A percentile compares a stretch with the other conserved stretches of the same genome.
These are phyloP conservation scores for Leccinum cinnamomeum DNA, from an alignment of 1,284 basidiomycete species.

Conservation along the genomic window DNA sequence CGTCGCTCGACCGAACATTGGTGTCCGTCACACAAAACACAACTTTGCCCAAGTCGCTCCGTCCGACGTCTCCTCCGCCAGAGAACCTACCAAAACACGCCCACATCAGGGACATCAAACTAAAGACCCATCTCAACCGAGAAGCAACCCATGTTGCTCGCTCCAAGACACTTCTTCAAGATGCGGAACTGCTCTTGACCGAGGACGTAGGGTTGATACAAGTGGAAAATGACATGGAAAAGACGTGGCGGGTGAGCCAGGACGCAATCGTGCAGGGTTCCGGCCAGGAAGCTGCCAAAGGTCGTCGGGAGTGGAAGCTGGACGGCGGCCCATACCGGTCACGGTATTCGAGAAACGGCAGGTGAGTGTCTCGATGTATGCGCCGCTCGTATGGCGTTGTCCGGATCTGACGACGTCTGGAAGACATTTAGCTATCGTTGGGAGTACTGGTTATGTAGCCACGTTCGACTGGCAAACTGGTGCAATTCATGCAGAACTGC, in stretches of 20 bases:
- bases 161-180: slow-evolving; percentile 57
- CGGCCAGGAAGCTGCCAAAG: slow-evolving; percentile 72
- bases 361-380: slow-evolving; percentile 50
- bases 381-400: background rate
- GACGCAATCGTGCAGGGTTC: slow-evolving; percentile 71
- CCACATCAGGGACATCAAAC: slow-evolving; percentile 75
- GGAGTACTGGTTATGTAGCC: slow-evolving; percentile 85
- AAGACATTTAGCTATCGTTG: slow-evolving; percentile 85
- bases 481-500: slow-evolving; percentile 84
- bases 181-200: slow-evolving; percentile 64
- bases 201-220: slow-evolving; percentile 71
- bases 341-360: slow-evolving; percentile 89
- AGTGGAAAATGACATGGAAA: slow-evolving; percentile 76
- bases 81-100: slow-evolving; percentile 47
- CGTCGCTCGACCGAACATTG: slow-evolving; percentile 50
- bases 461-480: slow-evolving; percentile 96
- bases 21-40: slow-evolving; percentile 61
- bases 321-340: slow-evolving; percentile 86
- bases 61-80: slow-evolving; percentile 42
- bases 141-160: slow-evolving; percentile 58
- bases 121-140: slow-evolving; percentile 66
- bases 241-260: slow-evolving; percentile 89
- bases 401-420: background rate
- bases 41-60: slow-evolving; percentile 60
- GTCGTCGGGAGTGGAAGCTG: slow-evolving; percentile 78